Conservation (phyloP, 2,329 filamentous ascomycete species). For the Fusarium xylarioides region DNA sequence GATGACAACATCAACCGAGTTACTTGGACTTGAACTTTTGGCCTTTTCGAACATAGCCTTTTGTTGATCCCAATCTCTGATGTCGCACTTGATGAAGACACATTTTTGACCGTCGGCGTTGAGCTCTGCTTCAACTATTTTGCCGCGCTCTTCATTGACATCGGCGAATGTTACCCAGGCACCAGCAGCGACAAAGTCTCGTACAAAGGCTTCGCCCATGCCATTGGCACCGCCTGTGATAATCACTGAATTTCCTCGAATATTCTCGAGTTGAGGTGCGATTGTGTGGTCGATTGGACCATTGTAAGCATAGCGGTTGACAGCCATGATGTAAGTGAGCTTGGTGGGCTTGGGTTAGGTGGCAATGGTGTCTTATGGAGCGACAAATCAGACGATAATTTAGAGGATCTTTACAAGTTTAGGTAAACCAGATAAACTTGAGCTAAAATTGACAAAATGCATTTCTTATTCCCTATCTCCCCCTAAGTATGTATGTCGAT, state of each 20-base stretch:
- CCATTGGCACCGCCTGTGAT: conserved; percentile 59
- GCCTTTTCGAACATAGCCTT: conserved; percentile 53
- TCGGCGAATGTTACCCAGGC: conserved; percentile 55
- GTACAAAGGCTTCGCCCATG: conserved; percentile 50
- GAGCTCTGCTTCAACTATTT: conserved; percentile 46
- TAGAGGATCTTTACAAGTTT: not conserved
- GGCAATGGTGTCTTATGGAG: not conserved
- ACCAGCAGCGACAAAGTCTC: conserved; percentile 48
- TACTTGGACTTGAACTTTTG: conserved; percentile 46
- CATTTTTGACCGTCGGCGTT: conserved; percentile 34
- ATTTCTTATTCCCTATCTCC: not conserved
- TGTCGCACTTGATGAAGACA: conserved; percentile 53
- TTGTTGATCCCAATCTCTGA: conserved; percentile 55
- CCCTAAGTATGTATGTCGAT: not conserved
- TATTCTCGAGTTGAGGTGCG: not conserved
- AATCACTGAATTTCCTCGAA: conserved; percentile 56
- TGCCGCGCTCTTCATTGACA: conserved; percentile 46
- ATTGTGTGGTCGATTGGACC: conserved; percentile 33
- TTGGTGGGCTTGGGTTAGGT: not conserved
- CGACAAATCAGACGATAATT: not conserved
- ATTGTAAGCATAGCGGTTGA: conserved; percentile 31
- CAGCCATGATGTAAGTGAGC: conserved; percentile 1
- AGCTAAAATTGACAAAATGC: not conserved
- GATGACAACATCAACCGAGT: conserved; percentile 56
- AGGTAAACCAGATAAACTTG: not conserved